Evolutionary conservation across 2,329 filamentous ascomycete species (phyloP).

Genomic region (Cadophora sp.): DNA sequence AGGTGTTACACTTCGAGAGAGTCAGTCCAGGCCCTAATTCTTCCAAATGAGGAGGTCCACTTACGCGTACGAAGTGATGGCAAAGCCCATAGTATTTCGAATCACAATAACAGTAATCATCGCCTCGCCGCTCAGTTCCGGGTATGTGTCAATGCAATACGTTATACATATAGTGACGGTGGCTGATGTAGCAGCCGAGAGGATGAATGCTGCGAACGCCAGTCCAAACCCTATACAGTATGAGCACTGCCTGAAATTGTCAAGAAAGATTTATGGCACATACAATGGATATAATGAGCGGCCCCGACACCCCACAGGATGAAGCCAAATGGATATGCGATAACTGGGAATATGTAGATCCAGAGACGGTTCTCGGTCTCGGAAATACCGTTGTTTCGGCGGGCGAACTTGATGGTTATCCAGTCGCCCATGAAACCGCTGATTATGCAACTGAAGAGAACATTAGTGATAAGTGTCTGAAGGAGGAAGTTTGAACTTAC

Average conservation of each 20-base stretch:
- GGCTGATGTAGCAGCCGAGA: constrained; percentile 43
- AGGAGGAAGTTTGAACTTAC: not conserved
- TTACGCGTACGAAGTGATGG: constrained; percentile 53
- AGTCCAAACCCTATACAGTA: constrained; percentile 48
- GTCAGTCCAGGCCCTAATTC: not conserved
- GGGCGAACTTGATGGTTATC: constrained; percentile 46
- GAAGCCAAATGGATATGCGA: constrained; percentile 40
- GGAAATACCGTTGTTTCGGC: constrained; percentile 35
- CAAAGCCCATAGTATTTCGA: constrained; percentile 56
- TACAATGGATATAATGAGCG: constrained; percentile 49
- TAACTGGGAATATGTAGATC: constrained; percentile 42
- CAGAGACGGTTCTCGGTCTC: constrained; percentile 40
- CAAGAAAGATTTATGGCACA: not conserved
- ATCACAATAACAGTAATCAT: constrained; percentile 54
- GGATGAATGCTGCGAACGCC: constrained; percentile 48
- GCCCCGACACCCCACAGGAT: constrained; percentile 58
- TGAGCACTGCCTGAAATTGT: not conserved
- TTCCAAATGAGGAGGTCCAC: not conserved
- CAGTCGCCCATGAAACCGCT: constrained; percentile 38
- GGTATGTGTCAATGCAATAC: constrained; percentile 56
- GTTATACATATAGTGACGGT: constrained; percentile 51
- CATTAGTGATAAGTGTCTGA: not conserved
- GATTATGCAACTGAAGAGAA: constrained; percentile 22
- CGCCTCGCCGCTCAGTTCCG: constrained; percentile 53
- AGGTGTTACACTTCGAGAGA: constrained; percentile 45